Conservation (phyloP, 495 filamentous ascomycete genomes). For the Podospora anserina region DNA sequence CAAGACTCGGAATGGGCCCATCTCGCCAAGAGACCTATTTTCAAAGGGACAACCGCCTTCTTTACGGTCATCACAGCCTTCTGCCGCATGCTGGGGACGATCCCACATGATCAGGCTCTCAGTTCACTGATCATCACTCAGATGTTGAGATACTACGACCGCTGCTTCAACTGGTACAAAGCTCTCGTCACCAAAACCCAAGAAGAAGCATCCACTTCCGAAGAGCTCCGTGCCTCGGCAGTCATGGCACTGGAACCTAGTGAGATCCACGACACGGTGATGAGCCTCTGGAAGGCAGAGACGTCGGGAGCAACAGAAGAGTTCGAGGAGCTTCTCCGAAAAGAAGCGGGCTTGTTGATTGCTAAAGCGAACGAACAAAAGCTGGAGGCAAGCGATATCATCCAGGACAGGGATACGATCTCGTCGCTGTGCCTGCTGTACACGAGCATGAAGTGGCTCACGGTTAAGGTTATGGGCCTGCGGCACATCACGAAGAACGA, state of each 20-base stretch:
- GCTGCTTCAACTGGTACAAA: slow-evolving; percentile 88
- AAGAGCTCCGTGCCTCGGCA: slow-evolving; percentile 67
- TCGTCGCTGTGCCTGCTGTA: slow-evolving; percentile 80
- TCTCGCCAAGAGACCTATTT: slow-evolving; percentile 77
- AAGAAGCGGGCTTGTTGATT: slow-evolving; percentile 69
- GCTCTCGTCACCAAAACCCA: slow-evolving; percentile 58
- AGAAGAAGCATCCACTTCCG: slow-evolving; percentile 35
- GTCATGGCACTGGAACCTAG: slow-evolving; percentile 44
- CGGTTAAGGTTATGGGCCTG: slow-evolving; percentile 69
- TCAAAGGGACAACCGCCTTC: slow-evolving; percentile 89
- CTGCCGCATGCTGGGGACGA: slow-evolving; percentile 89
- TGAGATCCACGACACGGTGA: background rate
- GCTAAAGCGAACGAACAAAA: slow-evolving; percentile 58
- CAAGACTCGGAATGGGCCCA: slow-evolving; percentile 78
- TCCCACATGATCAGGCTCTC: slow-evolving; percentile 95
- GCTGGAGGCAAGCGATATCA: slow-evolving; percentile 73
- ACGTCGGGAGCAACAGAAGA: slow-evolving; percentile 15
- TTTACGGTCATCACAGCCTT: slow-evolving; percentile 83
- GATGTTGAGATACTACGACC: slow-evolving; percentile 85
- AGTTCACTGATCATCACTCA: slow-evolving; percentile 85
- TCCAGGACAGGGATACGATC: slow-evolving; percentile 83
- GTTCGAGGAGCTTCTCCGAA: slow-evolving; percentile 47
- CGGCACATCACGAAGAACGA: slow-evolving; percentile 65
- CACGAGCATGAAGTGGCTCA: slow-evolving; percentile 97
- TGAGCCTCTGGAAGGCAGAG: slow-evolving; percentile 46